Base-by-base conservation (phyloP, 2,329 filamentous ascomycete species). In the Colletotrichum spinosum region DNA sequence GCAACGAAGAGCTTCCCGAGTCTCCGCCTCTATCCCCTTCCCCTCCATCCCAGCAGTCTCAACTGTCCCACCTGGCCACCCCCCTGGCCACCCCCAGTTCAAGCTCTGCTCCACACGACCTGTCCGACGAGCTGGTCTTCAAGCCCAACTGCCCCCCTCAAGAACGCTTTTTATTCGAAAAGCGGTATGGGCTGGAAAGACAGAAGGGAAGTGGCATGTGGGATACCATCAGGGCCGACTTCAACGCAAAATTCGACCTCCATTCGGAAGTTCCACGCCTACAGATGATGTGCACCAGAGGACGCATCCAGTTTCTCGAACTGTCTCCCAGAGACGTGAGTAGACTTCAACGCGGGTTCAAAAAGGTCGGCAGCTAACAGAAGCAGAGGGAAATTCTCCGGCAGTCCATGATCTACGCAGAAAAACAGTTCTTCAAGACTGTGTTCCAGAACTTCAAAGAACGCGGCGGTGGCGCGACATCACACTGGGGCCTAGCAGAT, bases 131-230 rank as follows among this genome's bases (percentile, higher is more conserved):
- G 1, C 77, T 80, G 25, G 74, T 70, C 2, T 76, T 87, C 48
- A 82, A 81, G 59, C 73, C 76, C 25, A 77, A 77, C 15, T 83
- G 83, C 34, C 81, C 82, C 1, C 77, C 81, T 2, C 80, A 85
- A 39, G 81, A 85, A 65, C 78, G 77, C 25, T 84, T 75, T 55
- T 79, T 88, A 38, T 82, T 86, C 53, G 76, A 83, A 34, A 78
- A 83, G n/a, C 78, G 84, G 11, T 81, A 80, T 71, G 71, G 79
- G 33, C 79, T 65, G 34, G 48, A 41, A 15, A 9, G 81, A 68
- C 75, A 80, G 55, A 85, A 84, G 69, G 85, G 86, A 13, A 84
- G 85, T 68, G 84, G 85, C 39, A 88, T 88, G 84, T 88, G 86
- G 86, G 81, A 85, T 33, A 77, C 79, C 44, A 86, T 88, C 62